A percentile compares a stretch with the other conserved stretches of the same genome.
Evolutionary conservation across 2,329 filamentous ascomycete species (phyloP).

Genomic region (Colletotrichum salicis): DNA sequence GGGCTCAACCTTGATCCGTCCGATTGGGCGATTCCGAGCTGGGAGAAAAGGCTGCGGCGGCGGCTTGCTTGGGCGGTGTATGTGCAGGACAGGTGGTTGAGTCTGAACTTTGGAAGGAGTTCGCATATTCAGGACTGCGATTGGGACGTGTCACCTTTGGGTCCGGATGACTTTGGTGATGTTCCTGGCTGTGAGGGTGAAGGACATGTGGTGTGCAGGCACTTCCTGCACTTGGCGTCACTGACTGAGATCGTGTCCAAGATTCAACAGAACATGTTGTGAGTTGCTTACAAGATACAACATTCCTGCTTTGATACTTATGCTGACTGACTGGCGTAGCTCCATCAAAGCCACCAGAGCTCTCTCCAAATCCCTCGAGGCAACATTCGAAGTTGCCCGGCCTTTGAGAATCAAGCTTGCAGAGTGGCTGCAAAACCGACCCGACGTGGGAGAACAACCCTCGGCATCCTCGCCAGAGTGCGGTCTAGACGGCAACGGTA

Average conservation of each 20-base stretch:
- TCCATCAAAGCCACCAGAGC: slow-evolving; percentile 13
- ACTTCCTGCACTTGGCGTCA: slow-evolving; percentile 17
- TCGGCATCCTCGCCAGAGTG: neutral
- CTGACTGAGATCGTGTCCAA: slow-evolving; percentile 21
- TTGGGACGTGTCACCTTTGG: slow-evolving; percentile 13
- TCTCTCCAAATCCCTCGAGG: slow-evolving; percentile 10
- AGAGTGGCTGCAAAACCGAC: slow-evolving; percentile 14
- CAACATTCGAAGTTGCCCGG: slow-evolving; percentile 21
- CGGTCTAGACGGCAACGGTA: slow-evolving; percentile 16
- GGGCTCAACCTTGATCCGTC: slow-evolving; percentile 22
- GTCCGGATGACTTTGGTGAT: neutral
- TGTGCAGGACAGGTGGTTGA: slow-evolving; percentile 25
- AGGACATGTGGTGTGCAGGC: neutral
- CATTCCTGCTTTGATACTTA: too few relatives aligned
- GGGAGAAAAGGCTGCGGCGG: slow-evolving; percentile 23
- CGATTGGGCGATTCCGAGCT: slow-evolving; percentile 15
- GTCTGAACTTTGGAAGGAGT: slow-evolving; percentile 20
- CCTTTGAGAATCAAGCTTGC: slow-evolving; percentile 22
- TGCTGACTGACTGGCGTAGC: neutral
- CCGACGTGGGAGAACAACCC: slow-evolving; percentile 12
- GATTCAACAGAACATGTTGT: slow-evolving; percentile 28
- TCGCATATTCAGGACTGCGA: slow-evolving; percentile 26
- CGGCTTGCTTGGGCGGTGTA: slow-evolving; percentile 22
- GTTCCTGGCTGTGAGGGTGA: neutral
- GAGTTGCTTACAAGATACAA: neutral